These are phyloP conservation scores for Alternaria sp. DNA, from an alignment of 2,329 filamentous ascomycete species.

Conservation along the genomic window DNA sequence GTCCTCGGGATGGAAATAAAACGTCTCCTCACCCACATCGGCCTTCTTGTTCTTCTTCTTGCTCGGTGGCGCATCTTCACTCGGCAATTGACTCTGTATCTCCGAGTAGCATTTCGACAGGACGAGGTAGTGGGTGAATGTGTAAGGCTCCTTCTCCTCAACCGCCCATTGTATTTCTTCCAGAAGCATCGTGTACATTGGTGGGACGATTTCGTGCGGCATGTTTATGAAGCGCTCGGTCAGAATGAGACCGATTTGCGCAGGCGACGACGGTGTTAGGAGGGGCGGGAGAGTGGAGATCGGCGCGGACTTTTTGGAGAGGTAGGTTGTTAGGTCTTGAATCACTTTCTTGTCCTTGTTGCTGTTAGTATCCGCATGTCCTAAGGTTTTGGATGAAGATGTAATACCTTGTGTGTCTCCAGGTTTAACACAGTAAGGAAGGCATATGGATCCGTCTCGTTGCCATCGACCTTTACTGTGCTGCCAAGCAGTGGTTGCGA, in stretches of 20 bases:
- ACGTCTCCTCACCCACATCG: constrained; percentile 61
- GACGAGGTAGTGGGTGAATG: constrained; percentile 91
- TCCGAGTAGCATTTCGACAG: constrained; percentile 92
- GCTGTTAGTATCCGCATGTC: not conserved
- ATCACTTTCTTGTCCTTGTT: constrained; percentile 71
- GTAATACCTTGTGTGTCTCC: constrained; percentile 68
- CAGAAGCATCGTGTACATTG: constrained; percentile 91
- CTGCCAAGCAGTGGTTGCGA: constrained; percentile 88
- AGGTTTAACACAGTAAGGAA: constrained; percentile 89
- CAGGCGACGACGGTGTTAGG: constrained; percentile 42
- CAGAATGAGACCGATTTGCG: constrained; percentile 81
- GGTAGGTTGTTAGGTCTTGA: constrained; percentile 73
- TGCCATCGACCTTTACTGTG: constrained; percentile 96
- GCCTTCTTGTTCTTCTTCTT: constrained; percentile 52
- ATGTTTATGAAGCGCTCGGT: constrained; percentile 96
- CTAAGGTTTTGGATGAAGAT: not conserved
- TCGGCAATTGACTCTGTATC: constrained; percentile 78
- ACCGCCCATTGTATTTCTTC: constrained; percentile 90
- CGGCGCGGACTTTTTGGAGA: constrained; percentile 61
- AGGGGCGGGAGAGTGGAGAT: constrained; percentile 56
- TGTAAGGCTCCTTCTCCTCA: constrained; percentile 88
- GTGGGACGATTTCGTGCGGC: constrained; percentile 88
- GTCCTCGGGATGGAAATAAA: constrained; percentile 96
- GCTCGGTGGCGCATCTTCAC: constrained; percentile 44
- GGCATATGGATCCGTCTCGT: constrained; percentile 89